These are phyloP conservation scores for Bondarzewia mesenterica DNA, from an alignment of 1,284 basidiomycete species.

Conservation along the genomic window DNA sequence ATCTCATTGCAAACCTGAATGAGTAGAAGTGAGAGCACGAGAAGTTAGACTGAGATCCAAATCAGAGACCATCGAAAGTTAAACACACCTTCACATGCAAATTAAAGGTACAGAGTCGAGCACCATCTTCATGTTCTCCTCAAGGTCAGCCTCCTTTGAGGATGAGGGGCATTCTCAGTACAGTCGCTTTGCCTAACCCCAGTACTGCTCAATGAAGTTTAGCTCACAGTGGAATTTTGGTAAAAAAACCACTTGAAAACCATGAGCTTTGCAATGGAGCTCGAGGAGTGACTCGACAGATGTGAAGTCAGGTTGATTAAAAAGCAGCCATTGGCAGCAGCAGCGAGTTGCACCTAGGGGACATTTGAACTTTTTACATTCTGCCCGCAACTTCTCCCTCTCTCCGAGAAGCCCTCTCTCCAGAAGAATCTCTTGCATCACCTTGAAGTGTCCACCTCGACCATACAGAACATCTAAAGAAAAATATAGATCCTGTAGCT, in stretches of 20 bases:
- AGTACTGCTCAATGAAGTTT: conserved; percentile 4
- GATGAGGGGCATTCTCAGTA: background rate
- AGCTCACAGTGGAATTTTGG: conserved; percentile 3
- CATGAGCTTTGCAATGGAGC: background rate
- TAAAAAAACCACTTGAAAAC: background rate
- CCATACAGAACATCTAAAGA: no score
- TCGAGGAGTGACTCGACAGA: conserved; percentile 14
- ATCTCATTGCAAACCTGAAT: background rate
- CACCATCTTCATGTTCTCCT: background rate
- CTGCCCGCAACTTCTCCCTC: conserved; percentile 1
- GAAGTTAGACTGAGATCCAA: no score
- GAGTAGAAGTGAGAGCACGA: no score
- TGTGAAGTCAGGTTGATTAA: conserved; percentile 20
- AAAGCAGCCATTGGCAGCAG: conserved; percentile 19
- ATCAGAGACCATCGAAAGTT: no score
- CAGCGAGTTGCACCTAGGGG: conserved; percentile 9
- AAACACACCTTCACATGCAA: background rate
- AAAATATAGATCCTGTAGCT: conserved; percentile 7
- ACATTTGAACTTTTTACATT: conserved; percentile 19
- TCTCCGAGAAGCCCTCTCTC: conserved; percentile 15
- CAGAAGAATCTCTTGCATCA: conserved; percentile 17
- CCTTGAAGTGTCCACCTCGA: no score
- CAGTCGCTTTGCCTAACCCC: background rate
- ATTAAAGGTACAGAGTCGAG: background rate
- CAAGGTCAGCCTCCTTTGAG: background rate